Conservation (phyloP, 208 protist species). For the Herpetomonas tarakana region DNA sequence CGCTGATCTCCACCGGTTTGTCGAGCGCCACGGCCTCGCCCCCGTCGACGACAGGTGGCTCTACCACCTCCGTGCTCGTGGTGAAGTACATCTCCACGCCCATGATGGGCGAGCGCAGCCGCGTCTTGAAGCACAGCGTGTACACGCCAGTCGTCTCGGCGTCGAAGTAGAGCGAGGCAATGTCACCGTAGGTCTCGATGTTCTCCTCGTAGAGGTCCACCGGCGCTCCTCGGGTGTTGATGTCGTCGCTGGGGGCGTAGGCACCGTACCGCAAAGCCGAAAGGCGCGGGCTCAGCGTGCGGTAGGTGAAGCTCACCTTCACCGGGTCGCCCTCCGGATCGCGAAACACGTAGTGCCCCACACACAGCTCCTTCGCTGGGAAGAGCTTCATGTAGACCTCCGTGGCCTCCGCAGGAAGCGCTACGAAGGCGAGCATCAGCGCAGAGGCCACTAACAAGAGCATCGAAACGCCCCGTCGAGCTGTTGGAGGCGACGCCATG, state of each 20-base stretch:
- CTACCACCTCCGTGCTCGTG: conserved; percentile 49
- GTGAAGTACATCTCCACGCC: conserved; percentile 64
- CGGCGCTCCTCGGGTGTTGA: conserved; percentile 19
- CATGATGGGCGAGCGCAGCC: conserved; percentile 49
- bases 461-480: background rate
- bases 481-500: too few species aligned
- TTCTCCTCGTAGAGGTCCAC: conserved; percentile 20
- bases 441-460: conserved; percentile 14
- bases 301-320: conserved; percentile 55
- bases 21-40: conserved; percentile 61
- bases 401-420: background rate
- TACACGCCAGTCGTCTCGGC: conserved; percentile 62
- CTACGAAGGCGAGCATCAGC: conserved; percentile 4
- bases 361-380: conserved; percentile 59
- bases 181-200: conserved; percentile 45
- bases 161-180: conserved; percentile 52
- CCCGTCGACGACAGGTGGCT: conserved; percentile 45
- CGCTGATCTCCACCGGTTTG: conserved; percentile 52
- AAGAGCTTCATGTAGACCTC: conserved; percentile 65
- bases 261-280: conserved; percentile 39
- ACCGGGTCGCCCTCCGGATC: conserved; percentile 59
- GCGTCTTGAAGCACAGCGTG: conserved; percentile 58
- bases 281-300: conserved; percentile 51
- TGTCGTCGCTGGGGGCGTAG: conserved; percentile 31
- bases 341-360: conserved; percentile 57